phyloP scores from a whole-genome alignment of 371 early-diverging fungal genomes.

The Dichotomocladium elegans region DNA sequence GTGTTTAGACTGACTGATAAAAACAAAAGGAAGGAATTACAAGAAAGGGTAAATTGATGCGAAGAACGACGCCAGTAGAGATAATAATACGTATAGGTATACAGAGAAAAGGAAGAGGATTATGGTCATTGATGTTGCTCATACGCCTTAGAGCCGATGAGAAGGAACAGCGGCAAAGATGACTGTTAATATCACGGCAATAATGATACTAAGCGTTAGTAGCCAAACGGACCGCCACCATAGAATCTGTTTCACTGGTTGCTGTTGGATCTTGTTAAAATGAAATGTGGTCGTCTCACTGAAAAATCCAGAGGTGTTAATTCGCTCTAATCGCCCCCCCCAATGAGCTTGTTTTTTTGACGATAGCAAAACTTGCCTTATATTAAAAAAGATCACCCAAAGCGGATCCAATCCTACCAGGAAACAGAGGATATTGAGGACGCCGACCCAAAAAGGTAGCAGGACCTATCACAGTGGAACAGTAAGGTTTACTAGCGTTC shows the following conservation, averaged over 20 bases:
- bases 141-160: slow-evolving; percentile 21
- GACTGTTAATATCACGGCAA: slow-evolving; percentile 31
- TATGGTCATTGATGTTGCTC: neutral
- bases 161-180: slow-evolving; percentile 44
- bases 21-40: neutral
- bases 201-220: slow-evolving; percentile 17
- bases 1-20: too few relatives aligned
- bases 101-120: neutral
- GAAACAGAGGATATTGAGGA: slow-evolving; percentile 32
- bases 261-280: slow-evolving; percentile 42
- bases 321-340: too few relatives aligned
- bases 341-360: too few relatives aligned
- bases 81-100: neutral
- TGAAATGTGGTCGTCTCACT: slow-evolving; percentile 49
- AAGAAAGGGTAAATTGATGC: neutral
- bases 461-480: slow-evolving; percentile 18
- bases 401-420: slow-evolving; percentile 46
- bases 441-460: slow-evolving; percentile 44
- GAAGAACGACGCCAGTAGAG: too few relatives aligned
- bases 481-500: neutral
- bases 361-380: slow-evolving; percentile 44
- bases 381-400: slow-evolving; percentile 41
- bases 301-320: too few relatives aligned
- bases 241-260: slow-evolving; percentile 36
- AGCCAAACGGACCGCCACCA: slow-evolving; percentile 40